Evolutionary conservation across 805 yeast species (phyloP).

Genomic region (Millerozyma miso): DNA sequence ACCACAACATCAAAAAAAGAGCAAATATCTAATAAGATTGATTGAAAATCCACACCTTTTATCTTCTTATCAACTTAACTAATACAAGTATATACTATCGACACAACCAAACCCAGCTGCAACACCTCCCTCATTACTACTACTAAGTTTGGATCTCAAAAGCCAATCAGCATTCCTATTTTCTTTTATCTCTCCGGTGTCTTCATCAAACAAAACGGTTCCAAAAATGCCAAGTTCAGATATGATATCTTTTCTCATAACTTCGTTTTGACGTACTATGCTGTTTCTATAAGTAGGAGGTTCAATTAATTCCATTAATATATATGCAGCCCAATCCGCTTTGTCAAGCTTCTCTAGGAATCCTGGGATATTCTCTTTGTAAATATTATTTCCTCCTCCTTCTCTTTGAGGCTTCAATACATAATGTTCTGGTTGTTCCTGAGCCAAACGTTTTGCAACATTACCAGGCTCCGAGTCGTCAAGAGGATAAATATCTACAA

Average conservation of each 20-base stretch:
- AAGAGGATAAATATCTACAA: slow-evolving; percentile 83
- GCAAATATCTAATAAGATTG: not conserved
- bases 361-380: slow-evolving; percentile 77
- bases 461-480: slow-evolving; percentile 65
- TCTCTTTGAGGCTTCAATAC: slow-evolving; percentile 98
- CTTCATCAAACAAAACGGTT: slow-evolving; percentile 67
- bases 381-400: slow-evolving; percentile 97
- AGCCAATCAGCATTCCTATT: slow-evolving; percentile 82
- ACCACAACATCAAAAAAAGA: not conserved
- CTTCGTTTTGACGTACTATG: slow-evolving; percentile 62
- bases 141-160: slow-evolving; percentile 80
- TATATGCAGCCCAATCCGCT: slow-evolving; percentile 82
- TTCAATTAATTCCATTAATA: slow-evolving; percentile 87
- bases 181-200: slow-evolving; percentile 47
- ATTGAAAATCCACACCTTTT: not conserved
- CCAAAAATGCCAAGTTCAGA: slow-evolving; percentile 95
- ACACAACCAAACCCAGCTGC: slow-evolving; percentile 99
- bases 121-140: slow-evolving; percentile 95
- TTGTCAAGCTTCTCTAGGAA: slow-evolving; percentile 60
- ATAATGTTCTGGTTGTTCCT: slow-evolving; percentile 60
- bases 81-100: slow-evolving; percentile 67
- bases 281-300: slow-evolving; percentile 69
- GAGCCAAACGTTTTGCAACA: slow-evolving; percentile 61
- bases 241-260: slow-evolving; percentile 68
- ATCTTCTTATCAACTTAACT: not conserved